phyloP scores from a whole-genome alignment of 768 basidiomycete genomes.

The Ephemerocybe angulata region DNA sequence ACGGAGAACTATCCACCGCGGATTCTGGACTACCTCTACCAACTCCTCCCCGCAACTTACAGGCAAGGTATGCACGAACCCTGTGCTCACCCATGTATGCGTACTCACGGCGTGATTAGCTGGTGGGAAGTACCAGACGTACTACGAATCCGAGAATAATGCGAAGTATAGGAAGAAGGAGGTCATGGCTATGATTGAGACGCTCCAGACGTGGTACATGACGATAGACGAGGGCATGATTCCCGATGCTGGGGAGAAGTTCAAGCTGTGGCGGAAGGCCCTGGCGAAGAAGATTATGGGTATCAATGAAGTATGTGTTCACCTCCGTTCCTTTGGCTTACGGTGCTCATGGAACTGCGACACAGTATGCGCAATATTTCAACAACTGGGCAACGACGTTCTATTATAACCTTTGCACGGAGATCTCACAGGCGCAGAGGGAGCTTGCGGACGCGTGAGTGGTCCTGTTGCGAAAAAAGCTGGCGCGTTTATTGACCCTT shows the following conservation, averaged over 20 bases:
- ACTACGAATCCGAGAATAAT: constrained; percentile 4
- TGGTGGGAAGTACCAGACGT: constrained; percentile 6
- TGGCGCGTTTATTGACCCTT: neutral
- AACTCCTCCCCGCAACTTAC: constrained; percentile 4
- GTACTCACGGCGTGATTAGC: neutral
- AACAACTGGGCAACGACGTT: constrained; percentile 3
- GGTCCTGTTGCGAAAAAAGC: neutral
- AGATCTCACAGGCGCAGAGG: neutral
- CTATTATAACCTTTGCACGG: neutral
- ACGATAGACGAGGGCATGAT: constrained; percentile 10
- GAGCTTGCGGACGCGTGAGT: neutral
- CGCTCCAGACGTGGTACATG: constrained; percentile 4
- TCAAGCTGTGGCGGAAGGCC: constrained; percentile 1
- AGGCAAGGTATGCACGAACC: constrained; percentile 1
- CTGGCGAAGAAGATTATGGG: neutral
- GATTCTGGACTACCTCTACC: neutral
- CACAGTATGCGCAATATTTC: neutral
- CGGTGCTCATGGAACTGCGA: neutral
- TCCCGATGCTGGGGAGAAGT: constrained; percentile 7
- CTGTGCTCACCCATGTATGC: neutral
- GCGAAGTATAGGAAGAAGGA: constrained; percentile 8
- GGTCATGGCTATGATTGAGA: constrained; percentile 7
- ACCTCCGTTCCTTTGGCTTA: neutral
- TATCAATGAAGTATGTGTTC: neutral
- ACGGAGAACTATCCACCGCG: neutral